These are phyloP conservation scores for Kwoniella sp. DNA, from an alignment of 768 basidiomycete genomes.

Conservation along the genomic window DNA sequence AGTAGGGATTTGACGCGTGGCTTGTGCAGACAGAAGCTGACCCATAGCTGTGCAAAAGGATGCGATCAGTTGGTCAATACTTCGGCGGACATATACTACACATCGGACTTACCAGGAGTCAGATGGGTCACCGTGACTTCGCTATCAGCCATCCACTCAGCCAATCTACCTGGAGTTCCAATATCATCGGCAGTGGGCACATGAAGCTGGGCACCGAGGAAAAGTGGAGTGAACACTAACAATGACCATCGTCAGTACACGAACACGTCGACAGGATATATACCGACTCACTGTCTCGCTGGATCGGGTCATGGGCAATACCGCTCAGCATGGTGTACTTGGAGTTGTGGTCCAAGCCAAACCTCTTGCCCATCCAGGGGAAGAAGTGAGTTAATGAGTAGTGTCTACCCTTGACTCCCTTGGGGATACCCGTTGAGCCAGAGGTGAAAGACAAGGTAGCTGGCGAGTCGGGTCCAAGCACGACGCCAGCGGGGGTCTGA, in stretches of 20 bases:
- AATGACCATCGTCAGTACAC: too few species aligned
- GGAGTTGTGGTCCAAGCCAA: conserved; percentile 71
- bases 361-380: conserved; percentile 96
- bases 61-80: too few species aligned
- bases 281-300: conserved; percentile 88
- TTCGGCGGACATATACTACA: too few species aligned
- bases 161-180: conserved; percentile 90
- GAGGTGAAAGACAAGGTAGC: conserved; percentile 96
- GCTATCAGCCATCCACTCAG: conserved; percentile 96
- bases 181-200: conserved; percentile 97
- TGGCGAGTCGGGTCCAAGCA: conserved; percentile 90
- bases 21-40: conserved; percentile 89
- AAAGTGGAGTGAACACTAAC: conserved; percentile 98
- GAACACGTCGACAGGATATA: too few species aligned
- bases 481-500: conserved; percentile 74
- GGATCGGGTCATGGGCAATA: conserved; percentile 98
- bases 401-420: conserved; percentile 94
- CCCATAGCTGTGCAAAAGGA: conserved; percentile 92
- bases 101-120: conserved; percentile 64
- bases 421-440: conserved; percentile 96
- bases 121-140: conserved; percentile 94
- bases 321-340: conserved; percentile 98
- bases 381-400: conserved; percentile 98
- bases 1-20: conserved; percentile 77
- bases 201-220: conserved; percentile 92